A percentile compares a stretch with the other conserved stretches of the same genome.
Evolutionary conservation across 1,284 basidiomycete species (phyloP).

Genomic region (Ceratobasidium sp.): DNA sequence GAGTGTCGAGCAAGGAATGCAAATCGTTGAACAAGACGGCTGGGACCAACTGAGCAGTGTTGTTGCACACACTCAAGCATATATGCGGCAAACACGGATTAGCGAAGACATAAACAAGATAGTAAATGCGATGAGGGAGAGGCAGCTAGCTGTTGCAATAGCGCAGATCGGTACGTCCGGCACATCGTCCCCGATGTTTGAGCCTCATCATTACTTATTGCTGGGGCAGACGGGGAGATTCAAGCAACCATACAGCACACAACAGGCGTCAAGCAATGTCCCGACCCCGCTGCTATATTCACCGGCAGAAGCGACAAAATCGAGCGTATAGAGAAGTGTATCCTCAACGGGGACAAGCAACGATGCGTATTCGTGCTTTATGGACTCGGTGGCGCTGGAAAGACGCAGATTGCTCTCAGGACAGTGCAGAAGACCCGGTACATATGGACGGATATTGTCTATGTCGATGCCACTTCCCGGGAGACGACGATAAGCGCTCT

Average conservation of each 20-base stretch:
- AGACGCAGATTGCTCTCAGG: slow-evolving; percentile 15
- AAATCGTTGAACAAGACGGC: neutral
- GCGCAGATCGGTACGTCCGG: neutral
- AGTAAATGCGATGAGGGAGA: neutral
- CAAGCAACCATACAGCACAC: neutral
- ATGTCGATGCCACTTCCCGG: slow-evolving; percentile 12
- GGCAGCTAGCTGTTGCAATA: neutral
- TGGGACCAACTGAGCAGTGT: slow-evolving; percentile 1
- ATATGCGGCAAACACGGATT: neutral
- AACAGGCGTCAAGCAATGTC: slow-evolving; percentile 4
- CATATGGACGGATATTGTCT: slow-evolving; percentile 2
- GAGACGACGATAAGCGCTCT: neutral
- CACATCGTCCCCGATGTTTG: neutral
- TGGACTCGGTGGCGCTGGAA: slow-evolving; percentile 22
- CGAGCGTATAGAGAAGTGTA: neutral
- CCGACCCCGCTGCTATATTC: neutral
- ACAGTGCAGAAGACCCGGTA: neutral
- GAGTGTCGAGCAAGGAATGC: slow-evolving; percentile 18
- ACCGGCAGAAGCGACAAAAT: neutral
- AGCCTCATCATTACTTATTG: neutral
- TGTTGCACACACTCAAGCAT: neutral
- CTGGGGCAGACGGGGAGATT: neutral
- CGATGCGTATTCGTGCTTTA: slow-evolving; percentile 17
- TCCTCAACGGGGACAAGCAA: neutral
- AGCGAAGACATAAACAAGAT: neutral